Evolutionary conservation across 2,329 filamentous ascomycete species (phyloP), one percentile per base, ranked within the genome.

Genomic region (Colletotrichum euphorbiae): DNA sequence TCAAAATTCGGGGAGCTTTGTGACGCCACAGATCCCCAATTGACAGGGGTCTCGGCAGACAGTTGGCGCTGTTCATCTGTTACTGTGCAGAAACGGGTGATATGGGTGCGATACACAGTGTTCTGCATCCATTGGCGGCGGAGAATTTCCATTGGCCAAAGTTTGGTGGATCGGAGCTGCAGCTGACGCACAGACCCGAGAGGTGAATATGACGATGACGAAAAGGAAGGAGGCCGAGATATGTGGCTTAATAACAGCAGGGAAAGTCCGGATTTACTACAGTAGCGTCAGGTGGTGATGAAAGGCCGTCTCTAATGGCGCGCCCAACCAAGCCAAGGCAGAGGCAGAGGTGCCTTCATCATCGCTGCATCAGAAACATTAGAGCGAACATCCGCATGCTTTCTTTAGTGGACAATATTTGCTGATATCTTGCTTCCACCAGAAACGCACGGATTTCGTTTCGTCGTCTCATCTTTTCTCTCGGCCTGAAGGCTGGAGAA

Each of bases 11-110:
- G 42, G 33, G 51, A 69, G 61, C 69, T 69, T 4, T 69, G 51
- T 69, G 59, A 67, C 64, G 68, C 66, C 69, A 70, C 67, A 69
- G 67, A 55, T 67, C 42, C 62, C 40, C 63, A 67, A 68, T 42
- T 67, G 50, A 62, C 66, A 66, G 61, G 61, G 66, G 46, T 60
- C 17, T 1, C 1, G 21, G 13, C 9, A 36, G 15, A 54, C 55
- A 33, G 66, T 69, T 2, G 2, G 2, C 4, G 2, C 1, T 0
- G 1, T 0, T 0, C 1, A 1, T 2, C 1, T 3, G 8, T 21
- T 4, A 66, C 65, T 48, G 52, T 1, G 1, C 0, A 0, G 0
- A 1, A 0, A 3, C 0, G 4, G 6, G 3, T 17, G 11, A 42
- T 1, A 13, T 45, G 15, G 5, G 6, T 1, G 4, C 1, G 0